Evolutionary conservation across 768 basidiomycete genomes (phyloP), one percentile per base, ranked within the genome.

Genomic region (Mycena sanguinolenta): DNA sequence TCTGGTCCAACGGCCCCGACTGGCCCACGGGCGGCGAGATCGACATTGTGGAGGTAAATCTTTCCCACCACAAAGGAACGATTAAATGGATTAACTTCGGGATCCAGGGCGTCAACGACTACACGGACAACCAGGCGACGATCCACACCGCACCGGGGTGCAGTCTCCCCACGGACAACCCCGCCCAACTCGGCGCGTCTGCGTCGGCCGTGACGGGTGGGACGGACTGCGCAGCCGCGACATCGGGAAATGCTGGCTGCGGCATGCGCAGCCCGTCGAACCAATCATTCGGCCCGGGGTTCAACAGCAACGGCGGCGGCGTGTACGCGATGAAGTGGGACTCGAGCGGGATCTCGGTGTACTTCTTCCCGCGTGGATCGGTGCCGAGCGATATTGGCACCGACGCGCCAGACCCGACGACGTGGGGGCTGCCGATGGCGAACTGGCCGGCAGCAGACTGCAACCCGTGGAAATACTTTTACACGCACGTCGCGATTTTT

Each of bases 241-340:
- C 88, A n/a, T 92, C 92, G 6, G 85, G 86, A 23, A 94, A 95
- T 70, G 84, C 90, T 76, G 95, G 95, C 25, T 98, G 96, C 78
- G 96, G 96, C 12, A 85, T 93, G 44, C 90, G 92, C 13, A 88
- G 91, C 12, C 77, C 79, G 36, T 82, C 84, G 59, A 81, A 79
- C 61, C 90, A 88, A 67, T 91, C 91, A 2, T 97, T 93, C 77
- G 96, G 96, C n/a, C 79, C 86, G n/a, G 89, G 84, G 16, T 98
- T 97, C 84, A 98, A 98, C 79, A 79, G 77, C n/a, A 91, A 87
- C 73, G 89, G 90, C 13, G 96, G 96, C 53, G 96, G 96, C 74
- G 92, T 95, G 59, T 97, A 95, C 82, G 93, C 93, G 60, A 95
- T 92, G 91, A 85, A 87, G 77, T 96, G 95, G 95, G 90, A 91